A percentile compares a stretch with the other conserved stretches of the same genome.
Evolutionary conservation across 768 basidiomycete species (phyloP).

Genomic region (Dentipellis fragilis): DNA sequence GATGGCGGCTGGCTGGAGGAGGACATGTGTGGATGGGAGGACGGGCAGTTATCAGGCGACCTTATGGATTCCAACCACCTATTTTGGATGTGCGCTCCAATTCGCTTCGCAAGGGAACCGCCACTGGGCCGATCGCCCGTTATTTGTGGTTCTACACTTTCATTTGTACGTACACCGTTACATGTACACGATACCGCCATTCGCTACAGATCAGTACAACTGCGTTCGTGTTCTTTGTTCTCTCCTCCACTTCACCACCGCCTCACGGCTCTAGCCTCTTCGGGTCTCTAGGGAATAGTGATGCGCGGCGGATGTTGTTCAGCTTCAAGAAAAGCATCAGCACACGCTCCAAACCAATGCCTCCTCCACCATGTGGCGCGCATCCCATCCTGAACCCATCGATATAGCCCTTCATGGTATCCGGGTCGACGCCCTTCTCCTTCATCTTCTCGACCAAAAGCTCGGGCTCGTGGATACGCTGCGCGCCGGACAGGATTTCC

Average conservation of each 20-base stretch:
- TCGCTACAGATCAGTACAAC: background rate
- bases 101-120: background rate
- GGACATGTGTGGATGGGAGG: background rate
- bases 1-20: background rate
- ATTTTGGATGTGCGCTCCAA: background rate
- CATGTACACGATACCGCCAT: background rate
- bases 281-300: slow-evolving; percentile 94
- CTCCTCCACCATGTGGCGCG: slow-evolving; percentile 93
- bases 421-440: slow-evolving; percentile 81
- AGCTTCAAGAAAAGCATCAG: slow-evolving; percentile 97
- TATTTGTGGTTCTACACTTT: too few relatives aligned
- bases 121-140: background rate
- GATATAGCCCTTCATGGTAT: slow-evolving; percentile 83
- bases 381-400: slow-evolving; percentile 94
- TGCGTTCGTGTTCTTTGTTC: background rate
- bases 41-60: background rate
- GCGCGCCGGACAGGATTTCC: slow-evolving; percentile 96
- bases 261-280: slow-evolving; percentile 80
- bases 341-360: slow-evolving; percentile 91
- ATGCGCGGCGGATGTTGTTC: slow-evolving; percentile 88
- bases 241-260: background rate
- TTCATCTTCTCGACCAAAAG: slow-evolving; percentile 81
- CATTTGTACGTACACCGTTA: background rate
- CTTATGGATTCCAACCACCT: background rate
- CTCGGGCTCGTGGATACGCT: slow-evolving; percentile 88